Conservation (phyloP, 441 rosid species). For the Gossypium trilobum region DNA sequence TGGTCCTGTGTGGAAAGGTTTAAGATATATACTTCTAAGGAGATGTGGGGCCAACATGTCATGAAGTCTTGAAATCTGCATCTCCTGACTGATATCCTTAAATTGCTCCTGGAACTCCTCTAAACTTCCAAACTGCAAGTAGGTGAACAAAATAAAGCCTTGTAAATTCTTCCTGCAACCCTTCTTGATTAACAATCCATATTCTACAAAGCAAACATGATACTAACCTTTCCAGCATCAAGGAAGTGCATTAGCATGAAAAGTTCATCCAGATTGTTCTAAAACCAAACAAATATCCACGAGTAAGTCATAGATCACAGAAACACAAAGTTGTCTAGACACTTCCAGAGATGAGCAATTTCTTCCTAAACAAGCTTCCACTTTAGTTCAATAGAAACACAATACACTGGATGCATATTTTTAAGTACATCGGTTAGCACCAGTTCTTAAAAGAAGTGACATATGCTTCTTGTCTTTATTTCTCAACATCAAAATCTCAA, state of each 20-base stretch:
- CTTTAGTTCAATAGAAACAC: neutral
- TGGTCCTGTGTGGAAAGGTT: conserved; percentile 14
- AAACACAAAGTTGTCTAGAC: neutral
- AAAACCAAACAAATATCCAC: conserved; percentile 31
- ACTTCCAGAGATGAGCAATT: neutral
- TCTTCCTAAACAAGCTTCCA: conserved; percentile 1
- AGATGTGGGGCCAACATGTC: conserved; percentile 96
- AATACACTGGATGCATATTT: neutral
- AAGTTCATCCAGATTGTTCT: conserved; percentile 99
- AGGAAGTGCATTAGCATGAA: conserved; percentile 99
- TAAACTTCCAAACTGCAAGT: conserved; percentile 76
- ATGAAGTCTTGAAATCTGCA: conserved; percentile 88
- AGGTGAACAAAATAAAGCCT: conserved; percentile 17
- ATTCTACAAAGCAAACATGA: conserved; percentile 9
- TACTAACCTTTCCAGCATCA: conserved; percentile 94
- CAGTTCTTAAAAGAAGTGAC: neutral
- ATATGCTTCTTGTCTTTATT: neutral
- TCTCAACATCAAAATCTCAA: neutral
- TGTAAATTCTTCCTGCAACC: conserved; percentile 7
- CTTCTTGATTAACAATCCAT: conserved; percentile 16
- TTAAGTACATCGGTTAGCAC: neutral
- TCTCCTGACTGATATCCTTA: conserved; percentile 94
- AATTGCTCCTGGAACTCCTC: conserved; percentile 99
- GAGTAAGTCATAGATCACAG: conserved; percentile 19
- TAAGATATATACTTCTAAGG: conserved; percentile 58